Base-by-base conservation (phyloP, 1,284 basidiomycete species). In the Tilletia horrida region DNA sequence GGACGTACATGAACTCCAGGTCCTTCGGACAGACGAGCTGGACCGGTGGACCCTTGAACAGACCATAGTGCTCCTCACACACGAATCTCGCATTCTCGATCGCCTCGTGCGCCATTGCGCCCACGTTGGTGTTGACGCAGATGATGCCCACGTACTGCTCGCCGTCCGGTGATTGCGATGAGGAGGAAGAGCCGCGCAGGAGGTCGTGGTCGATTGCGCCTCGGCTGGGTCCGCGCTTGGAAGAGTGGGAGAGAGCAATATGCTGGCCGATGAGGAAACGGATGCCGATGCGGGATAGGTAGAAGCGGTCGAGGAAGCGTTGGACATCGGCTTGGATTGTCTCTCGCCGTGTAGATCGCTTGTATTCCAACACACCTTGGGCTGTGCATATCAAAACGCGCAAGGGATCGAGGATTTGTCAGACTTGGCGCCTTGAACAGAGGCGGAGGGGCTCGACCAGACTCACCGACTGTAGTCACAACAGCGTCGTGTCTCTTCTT, bases 61-160 rank as follows among this genome's bases (percentile, higher is more conserved):
- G 90, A 3, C 84, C 85, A 67, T 82, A 82, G 83, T 97, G 94
- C 81, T 97, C 95, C 84, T 97, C 95, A 84, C 95, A 97, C 8
- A 99, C 93, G 82, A 93, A 98, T 35, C 93, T 88, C 3, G 96
- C 93, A 82, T 98, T 98, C 83, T 99, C 95, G 76, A 98, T 97
- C 0, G 96, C 92, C 85, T 98, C 96, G 82, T 92, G 91, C 18
- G 80, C 80, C 72, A 81, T 80, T 21, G 76, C 75, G 3, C 80
- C 78, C 14, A 81, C 78, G 55, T 80, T 81, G 50, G 95, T 91
- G 80, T 91, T 87, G 3, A 92, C 97, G 83, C 95, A 98, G 79
- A 99, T 99, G 80, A 99, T 97, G 7, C 95, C 96, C 44, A 99
- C 95, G 79, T 96, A 96, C 82, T 94, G 90, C 67, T 81, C 80